These are phyloP conservation scores for Backusella sp. DNA, from an alignment of 192 early-diverging fungal species.

Conservation along the genomic window DNA sequence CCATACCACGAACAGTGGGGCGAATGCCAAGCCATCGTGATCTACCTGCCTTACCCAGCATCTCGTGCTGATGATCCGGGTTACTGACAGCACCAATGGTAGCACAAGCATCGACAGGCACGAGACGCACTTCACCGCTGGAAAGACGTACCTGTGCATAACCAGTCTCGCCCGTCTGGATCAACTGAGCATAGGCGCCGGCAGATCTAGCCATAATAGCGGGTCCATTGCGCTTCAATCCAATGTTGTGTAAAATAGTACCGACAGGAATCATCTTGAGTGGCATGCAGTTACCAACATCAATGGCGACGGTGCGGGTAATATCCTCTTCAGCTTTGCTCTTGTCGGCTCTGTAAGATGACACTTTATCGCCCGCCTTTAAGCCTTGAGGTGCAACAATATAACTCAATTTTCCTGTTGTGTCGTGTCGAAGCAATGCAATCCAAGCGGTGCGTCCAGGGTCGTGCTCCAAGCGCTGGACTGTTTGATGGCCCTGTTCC, in stretches of 20 bases:
- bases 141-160: constrained; percentile 83
- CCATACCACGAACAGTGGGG: constrained; percentile 92
- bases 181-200: constrained; percentile 81
- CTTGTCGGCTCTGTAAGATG: constrained; percentile 19
- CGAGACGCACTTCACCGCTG: constrained; percentile 84
- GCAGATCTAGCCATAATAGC: constrained; percentile 83
- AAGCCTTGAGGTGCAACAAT: constrained; percentile 81
- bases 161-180: constrained; percentile 73
- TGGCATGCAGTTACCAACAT: constrained; percentile 87
- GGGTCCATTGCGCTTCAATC: constrained; percentile 71
- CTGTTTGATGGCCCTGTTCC: constrained; percentile 71
- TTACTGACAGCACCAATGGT: constrained; percentile 92
- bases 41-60: constrained; percentile 89
- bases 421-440: constrained; percentile 77
- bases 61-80: constrained; percentile 83
- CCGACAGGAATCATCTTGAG: constrained; percentile 92
- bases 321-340: constrained; percentile 16
- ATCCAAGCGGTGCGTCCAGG: constrained; percentile 89
- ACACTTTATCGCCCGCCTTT: constrained; percentile 59
- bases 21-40: constrained; percentile 79
- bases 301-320: constrained; percentile 51
- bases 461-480: constrained; percentile 93
- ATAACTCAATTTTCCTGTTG: constrained; percentile 78
- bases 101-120: constrained; percentile 81
- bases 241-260: constrained; percentile 84